These are phyloP conservation scores for Mariannaea sp. DNA, from an alignment of 2,329 filamentous ascomycete genomes.

Conservation along the genomic window DNA sequence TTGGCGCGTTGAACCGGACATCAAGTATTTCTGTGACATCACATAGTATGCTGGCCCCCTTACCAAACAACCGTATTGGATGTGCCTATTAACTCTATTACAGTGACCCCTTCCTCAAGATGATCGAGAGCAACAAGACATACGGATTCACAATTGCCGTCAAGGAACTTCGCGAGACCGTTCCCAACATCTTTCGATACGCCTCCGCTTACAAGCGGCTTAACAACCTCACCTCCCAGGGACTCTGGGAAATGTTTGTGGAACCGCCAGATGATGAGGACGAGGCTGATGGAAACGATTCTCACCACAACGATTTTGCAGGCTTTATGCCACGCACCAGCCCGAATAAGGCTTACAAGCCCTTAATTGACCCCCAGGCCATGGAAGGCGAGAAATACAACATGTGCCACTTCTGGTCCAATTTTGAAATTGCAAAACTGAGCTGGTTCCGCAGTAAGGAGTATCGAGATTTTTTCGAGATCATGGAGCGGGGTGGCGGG, in stretches of 20 bases:
- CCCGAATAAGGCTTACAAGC: constrained; percentile 70
- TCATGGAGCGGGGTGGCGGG: constrained; percentile 97
- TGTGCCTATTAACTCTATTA: constrained; percentile 20
- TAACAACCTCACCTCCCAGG: constrained; percentile 88
- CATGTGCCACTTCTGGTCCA: constrained; percentile 99
- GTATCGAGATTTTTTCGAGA: constrained; percentile 97
- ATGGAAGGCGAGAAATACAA: constrained; percentile 99
- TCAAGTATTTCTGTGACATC: constrained; percentile 99
- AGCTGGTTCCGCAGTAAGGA: constrained; percentile 97
- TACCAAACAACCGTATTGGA: not conserved
- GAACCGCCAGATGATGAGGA: constrained; percentile 72
- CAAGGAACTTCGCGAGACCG: constrained; percentile 96
- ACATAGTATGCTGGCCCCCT: constrained; percentile 75
- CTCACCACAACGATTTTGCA: constrained; percentile 69
- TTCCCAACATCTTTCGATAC: constrained; percentile 98
- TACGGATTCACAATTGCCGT: constrained; percentile 99
- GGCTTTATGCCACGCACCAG: constrained; percentile 82
- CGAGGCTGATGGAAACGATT: constrained; percentile 57
- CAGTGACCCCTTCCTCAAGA: constrained; percentile 92
- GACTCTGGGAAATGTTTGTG: constrained; percentile 98
- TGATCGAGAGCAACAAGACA: constrained; percentile 94
- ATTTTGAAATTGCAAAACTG: constrained; percentile 95
- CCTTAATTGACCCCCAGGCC: constrained; percentile 83
- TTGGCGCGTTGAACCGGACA: constrained; percentile 98
- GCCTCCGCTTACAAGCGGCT: constrained; percentile 96